Evolutionary conservation across 331 rosid species (phyloP).

Genomic region (Ulmus americana): DNA sequence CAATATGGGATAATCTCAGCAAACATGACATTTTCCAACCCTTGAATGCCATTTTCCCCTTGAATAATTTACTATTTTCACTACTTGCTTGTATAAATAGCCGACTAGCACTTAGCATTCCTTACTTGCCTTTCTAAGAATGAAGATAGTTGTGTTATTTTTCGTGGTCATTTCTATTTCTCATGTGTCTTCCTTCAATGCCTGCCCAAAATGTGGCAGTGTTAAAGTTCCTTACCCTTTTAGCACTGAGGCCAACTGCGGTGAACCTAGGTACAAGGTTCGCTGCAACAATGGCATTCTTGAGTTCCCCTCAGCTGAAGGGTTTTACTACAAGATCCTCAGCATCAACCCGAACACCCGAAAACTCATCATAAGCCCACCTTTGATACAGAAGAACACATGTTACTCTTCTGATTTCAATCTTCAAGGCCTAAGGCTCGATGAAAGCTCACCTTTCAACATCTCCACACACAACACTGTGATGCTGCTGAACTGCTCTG

Average conservation of each 20-base stretch:
- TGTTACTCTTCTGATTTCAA: slow-evolving; percentile 67
- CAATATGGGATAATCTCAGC: too few relatives aligned
- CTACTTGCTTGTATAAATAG: slow-evolving; percentile 35
- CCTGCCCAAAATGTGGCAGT: slow-evolving; percentile 61
- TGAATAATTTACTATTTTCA: not conserved
- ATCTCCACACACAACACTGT: slow-evolving; percentile 67
- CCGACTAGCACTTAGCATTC: slow-evolving; percentile 19
- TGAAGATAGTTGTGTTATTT: slow-evolving; percentile 26
- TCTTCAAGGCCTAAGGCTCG: slow-evolving; percentile 46
- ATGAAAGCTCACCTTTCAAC: slow-evolving; percentile 61
- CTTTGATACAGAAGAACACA: slow-evolving; percentile 30
- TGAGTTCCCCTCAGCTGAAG: slow-evolving; percentile 55
- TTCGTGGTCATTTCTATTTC: slow-evolving; percentile 25
- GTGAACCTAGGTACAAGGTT: slow-evolving; percentile 54
- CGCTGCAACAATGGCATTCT: slow-evolving; percentile 49
- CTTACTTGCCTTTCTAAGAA: slow-evolving; percentile 17
- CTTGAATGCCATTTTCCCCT: not conserved
- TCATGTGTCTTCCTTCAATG: slow-evolving; percentile 24
- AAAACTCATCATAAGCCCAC: slow-evolving; percentile 55
- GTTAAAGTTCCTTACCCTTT: slow-evolving; percentile 69
- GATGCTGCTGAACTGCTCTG: slow-evolving; percentile 58
- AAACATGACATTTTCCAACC: not conserved
- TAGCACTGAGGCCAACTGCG: slow-evolving; percentile 59
- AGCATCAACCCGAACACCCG: slow-evolving; percentile 37
- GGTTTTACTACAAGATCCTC: slow-evolving; percentile 54